Evolutionary conservation across 495 filamentous ascomycete genomes (phyloP).

Genomic region (Aspergillus hancockii): DNA sequence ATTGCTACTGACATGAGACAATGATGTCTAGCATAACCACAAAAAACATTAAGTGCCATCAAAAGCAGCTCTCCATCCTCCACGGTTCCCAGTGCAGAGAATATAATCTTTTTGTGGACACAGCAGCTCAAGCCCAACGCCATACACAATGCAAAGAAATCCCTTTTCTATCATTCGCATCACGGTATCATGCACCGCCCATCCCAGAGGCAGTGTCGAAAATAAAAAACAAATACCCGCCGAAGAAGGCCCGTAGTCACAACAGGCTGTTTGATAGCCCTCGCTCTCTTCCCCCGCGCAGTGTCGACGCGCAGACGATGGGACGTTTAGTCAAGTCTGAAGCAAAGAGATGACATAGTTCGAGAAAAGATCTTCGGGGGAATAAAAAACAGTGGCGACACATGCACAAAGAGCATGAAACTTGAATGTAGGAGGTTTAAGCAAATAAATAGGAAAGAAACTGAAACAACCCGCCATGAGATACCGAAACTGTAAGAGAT

Average conservation of each 20-base stretch:
- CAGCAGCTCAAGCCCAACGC: conserved; percentile 54
- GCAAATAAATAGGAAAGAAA: conserved; percentile 33
- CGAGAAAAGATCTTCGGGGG: conserved; percentile 33
- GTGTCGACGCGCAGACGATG: conserved; percentile 3
- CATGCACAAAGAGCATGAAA: conserved; percentile 20
- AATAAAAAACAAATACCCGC: conserved; percentile 27
- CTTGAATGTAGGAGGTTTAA: conserved; percentile 19
- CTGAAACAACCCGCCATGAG: conserved; percentile 43
- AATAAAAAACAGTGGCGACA: conserved; percentile 21
- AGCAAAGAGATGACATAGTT: conserved; percentile 20
- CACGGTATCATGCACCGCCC: conserved; percentile 24
- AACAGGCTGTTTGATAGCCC: neutral
- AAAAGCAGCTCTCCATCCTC: conserved; percentile 41
- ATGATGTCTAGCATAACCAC: conserved; percentile 30
- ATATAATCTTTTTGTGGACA: conserved; percentile 35
- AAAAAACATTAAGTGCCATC: conserved; percentile 35
- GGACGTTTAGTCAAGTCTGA: neutral
- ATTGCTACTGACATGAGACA: conserved; percentile 31
- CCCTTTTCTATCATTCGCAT: conserved; percentile 33
- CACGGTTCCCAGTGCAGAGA: conserved; percentile 38
- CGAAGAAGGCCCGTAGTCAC: conserved; percentile 24
- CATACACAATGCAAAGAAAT: conserved; percentile 50
- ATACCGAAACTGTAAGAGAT: conserved; percentile 55
- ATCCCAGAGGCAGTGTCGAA: conserved; percentile 24
- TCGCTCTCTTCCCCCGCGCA: conserved; percentile 10